Evolutionary conservation across 1,284 basidiomycete species (phyloP).

Genomic region (Cystobasidium sp.): DNA sequence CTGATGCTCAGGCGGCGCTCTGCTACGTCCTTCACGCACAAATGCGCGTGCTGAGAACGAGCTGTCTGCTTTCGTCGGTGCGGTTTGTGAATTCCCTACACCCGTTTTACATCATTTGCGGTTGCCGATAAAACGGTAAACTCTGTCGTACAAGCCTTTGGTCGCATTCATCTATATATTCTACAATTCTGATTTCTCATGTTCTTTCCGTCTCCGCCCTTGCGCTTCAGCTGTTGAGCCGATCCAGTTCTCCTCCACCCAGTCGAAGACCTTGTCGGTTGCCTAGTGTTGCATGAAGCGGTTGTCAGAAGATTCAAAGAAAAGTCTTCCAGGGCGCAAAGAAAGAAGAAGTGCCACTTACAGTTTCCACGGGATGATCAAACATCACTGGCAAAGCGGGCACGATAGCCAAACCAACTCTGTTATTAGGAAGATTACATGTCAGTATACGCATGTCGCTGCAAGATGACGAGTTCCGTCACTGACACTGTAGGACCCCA

Average conservation of each 20-base stretch:
- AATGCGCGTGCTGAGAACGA: too few species aligned
- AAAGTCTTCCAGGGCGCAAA: background rate
- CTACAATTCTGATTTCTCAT: constrained; percentile 12
- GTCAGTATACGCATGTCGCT: constrained; percentile 44
- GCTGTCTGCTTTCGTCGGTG: too few species aligned
- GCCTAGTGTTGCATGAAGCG: background rate
- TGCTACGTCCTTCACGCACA: too few species aligned
- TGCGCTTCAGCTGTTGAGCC: constrained; percentile 36
- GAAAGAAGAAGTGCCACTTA: background rate
- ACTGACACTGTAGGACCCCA: constrained; percentile 46
- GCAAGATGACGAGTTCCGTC: background rate
- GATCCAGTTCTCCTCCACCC: constrained; percentile 40
- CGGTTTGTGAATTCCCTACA: too few species aligned
- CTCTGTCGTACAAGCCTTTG: too few species aligned
- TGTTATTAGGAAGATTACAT: background rate
- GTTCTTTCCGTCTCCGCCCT: constrained; percentile 31
- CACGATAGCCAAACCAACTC: constrained; percentile 65
- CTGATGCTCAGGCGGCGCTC: too few species aligned
- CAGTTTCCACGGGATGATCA: constrained; percentile 54
- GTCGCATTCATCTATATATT: too few species aligned
- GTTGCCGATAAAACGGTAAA: too few species aligned
- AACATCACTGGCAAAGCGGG: constrained; percentile 80
- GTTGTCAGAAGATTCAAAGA: background rate
- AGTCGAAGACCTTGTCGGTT: constrained; percentile 39
- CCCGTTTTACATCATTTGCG: too few species aligned